A percentile compares a stretch with the other conserved stretches of the same genome.
phyloP scores from a whole-genome alignment of 208 protist species.

The Leishmania amazonensis region DNA sequence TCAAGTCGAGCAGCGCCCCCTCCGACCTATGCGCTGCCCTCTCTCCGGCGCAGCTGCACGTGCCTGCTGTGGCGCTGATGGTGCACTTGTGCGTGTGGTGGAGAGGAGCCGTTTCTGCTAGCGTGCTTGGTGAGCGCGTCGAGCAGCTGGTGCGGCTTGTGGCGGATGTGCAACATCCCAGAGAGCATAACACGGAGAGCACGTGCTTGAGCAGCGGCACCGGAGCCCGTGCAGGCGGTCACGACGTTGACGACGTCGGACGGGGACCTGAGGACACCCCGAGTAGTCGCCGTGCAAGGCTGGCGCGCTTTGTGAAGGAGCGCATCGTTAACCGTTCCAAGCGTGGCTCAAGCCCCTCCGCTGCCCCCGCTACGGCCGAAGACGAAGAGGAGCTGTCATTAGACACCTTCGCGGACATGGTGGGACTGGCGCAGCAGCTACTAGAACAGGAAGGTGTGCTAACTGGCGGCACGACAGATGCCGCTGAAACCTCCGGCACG shows the following conservation, averaged over 20 bases:
- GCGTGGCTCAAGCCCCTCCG: neutral
- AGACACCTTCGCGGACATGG: constrained; percentile 28
- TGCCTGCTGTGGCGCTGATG: constrained; percentile 57
- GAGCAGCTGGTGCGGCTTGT: constrained; percentile 33
- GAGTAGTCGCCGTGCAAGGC: constrained; percentile 12
- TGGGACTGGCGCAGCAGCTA: constrained; percentile 31
- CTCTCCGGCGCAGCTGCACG: constrained; percentile 33
- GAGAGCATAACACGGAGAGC: neutral
- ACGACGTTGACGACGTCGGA: neutral
- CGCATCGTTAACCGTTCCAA: constrained; percentile 6
- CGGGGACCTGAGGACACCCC: neutral
- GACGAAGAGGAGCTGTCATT: constrained; percentile 9
- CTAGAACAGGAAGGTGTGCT: constrained; percentile 10
- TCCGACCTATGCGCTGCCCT: constrained; percentile 49
- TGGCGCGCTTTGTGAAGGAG: constrained; percentile 20
- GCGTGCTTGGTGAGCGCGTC: constrained; percentile 35
- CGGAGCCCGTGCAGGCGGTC: neutral
- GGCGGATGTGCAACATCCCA: neutral
- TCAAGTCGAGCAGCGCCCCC: constrained; percentile 25
- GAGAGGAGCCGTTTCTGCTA: constrained; percentile 32
- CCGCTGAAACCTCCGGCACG: neutral
- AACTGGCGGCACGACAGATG: neutral
- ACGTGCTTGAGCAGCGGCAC: neutral
- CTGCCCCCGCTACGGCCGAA: neutral
- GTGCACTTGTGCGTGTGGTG: constrained; percentile 72